phyloP scores from a whole-genome alignment of 345 rosid species.

The Kandelia obovata region DNA sequence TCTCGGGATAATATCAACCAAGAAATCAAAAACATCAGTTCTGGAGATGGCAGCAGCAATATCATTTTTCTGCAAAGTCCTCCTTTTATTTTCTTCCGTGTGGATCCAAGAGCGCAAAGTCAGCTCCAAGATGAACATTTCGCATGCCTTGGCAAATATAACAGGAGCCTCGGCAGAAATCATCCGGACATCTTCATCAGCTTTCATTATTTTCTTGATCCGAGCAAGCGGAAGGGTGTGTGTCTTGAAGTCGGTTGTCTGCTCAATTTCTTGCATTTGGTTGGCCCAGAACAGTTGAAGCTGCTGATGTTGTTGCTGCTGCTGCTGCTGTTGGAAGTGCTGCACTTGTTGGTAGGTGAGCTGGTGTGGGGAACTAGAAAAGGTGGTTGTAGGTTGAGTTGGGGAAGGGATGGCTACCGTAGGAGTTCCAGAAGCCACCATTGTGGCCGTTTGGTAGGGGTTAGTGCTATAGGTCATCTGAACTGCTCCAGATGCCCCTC shows the following conservation, averaged over 20 bases:
- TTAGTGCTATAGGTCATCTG: conserved; percentile 42
- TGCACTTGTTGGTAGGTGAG: conserved; percentile 43
- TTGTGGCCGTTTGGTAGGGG: conserved; percentile 45
- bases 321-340: conserved; percentile 44
- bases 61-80: conserved; percentile 45
- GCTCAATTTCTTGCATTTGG: conserved; percentile 46
- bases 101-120: conserved; percentile 48
- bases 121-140: conserved; percentile 47
- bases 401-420: conserved; percentile 36
- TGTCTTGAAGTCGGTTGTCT: conserved; percentile 36
- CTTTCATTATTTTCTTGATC: conserved; percentile 47
- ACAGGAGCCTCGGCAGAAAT: conserved; percentile 50
- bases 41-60: conserved; percentile 46
- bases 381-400: conserved; percentile 26
- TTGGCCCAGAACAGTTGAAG: conserved; percentile 42
- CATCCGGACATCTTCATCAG: conserved; percentile 47
- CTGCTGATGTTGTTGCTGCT: conserved; percentile 44
- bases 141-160: conserved; percentile 44
- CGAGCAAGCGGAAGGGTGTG: conserved; percentile 48
- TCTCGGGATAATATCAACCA: conserved; percentile 46
- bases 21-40: conserved; percentile 44
- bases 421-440: conserved; percentile 52
- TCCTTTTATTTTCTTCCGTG: conserved; percentile 45
- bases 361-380: conserved; percentile 32
- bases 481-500: conserved; percentile 39